These are phyloP conservation scores for Cyclotella sp. DNA, from an alignment of 108 stramenopile species.

Conservation along the genomic window DNA sequence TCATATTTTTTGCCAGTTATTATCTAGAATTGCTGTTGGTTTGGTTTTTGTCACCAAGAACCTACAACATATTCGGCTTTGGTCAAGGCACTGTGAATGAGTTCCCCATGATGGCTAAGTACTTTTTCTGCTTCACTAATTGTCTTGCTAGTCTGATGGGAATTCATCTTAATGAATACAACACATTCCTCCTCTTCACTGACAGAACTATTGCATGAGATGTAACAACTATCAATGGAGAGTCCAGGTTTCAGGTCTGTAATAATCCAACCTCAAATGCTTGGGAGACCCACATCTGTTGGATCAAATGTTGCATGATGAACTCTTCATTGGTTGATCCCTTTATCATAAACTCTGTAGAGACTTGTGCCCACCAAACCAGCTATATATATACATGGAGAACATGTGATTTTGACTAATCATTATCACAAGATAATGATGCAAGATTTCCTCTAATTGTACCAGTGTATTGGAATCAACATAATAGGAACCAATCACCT, in stretches of 20 bases:
- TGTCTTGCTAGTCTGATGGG: background rate
- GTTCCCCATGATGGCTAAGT: background rate
- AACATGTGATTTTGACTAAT: background rate
- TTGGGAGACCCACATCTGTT: background rate
- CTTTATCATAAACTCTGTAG: background rate
- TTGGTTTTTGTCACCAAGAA: too few species aligned
- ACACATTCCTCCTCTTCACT: background rate
- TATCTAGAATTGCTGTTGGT: too few species aligned
- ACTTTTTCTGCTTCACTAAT: background rate
- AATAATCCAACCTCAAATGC: slow-evolving; percentile 8
- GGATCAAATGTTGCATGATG: background rate
- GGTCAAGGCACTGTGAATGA: background rate
- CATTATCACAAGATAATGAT: background rate
- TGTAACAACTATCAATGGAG: background rate
- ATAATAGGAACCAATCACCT: background rate
- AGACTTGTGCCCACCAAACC: background rate
- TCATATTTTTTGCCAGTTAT: too few species aligned
- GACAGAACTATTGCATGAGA: background rate
- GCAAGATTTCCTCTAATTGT: background rate
- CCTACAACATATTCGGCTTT: too few species aligned
- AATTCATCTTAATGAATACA: background rate
- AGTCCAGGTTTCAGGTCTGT: background rate
- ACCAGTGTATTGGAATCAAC: background rate
- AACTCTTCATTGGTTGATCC: background rate
- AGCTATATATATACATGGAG: background rate